These are phyloP conservation scores for Trichoderma gamsii DNA, from an alignment of 495 filamentous ascomycete genomes.

Conservation along the genomic window DNA sequence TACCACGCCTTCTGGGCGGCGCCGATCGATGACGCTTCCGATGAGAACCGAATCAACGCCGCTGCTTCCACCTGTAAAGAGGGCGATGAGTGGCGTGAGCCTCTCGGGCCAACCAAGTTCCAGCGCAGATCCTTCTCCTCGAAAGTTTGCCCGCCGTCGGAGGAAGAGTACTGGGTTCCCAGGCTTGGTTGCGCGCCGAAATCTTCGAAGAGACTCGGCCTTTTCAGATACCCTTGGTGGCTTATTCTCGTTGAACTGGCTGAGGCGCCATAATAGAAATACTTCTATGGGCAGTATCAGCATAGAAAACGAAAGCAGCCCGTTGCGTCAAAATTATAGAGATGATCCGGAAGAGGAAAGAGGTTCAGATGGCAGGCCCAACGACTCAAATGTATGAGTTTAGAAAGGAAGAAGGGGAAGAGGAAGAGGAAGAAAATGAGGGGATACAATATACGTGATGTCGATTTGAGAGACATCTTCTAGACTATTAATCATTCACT, in stretches of 20 bases:
- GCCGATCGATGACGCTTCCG: slow-evolving; percentile 35
- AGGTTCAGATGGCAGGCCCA: not conserved
- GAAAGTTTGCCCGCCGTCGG: slow-evolving; percentile 33
- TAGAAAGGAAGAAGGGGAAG: not conserved
- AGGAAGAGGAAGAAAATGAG: not conserved
- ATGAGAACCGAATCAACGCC: slow-evolving; percentile 26
- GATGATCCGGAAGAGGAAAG: slow-evolving; percentile 17
- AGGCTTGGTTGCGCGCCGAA: slow-evolving; percentile 38
- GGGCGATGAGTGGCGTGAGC: slow-evolving; percentile 26
- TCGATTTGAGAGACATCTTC: not conserved
- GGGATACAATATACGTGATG: not conserved
- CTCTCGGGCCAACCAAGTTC: slow-evolving; percentile 21
- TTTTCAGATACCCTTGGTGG: slow-evolving; percentile 34
- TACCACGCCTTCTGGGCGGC: slow-evolving; percentile 29
- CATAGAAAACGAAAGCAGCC: not conserved
- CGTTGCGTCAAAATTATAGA: slow-evolving; percentile 16
- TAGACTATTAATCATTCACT: slow-evolving; percentile 3
- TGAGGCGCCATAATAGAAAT: slow-evolving; percentile 23
- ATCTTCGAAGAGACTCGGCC: slow-evolving; percentile 26
- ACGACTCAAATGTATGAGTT: slow-evolving; percentile 17
- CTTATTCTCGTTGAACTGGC: slow-evolving; percentile 38
- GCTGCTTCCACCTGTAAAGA: slow-evolving; percentile 24
- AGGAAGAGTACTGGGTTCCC: slow-evolving; percentile 49
- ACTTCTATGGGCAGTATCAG: slow-evolving; percentile 17
- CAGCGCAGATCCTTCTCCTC: slow-evolving; percentile 23